phyloP scores from a whole-genome alignment of 2,329 filamentous ascomycete genomes.

The Aspergillus fischeri region DNA sequence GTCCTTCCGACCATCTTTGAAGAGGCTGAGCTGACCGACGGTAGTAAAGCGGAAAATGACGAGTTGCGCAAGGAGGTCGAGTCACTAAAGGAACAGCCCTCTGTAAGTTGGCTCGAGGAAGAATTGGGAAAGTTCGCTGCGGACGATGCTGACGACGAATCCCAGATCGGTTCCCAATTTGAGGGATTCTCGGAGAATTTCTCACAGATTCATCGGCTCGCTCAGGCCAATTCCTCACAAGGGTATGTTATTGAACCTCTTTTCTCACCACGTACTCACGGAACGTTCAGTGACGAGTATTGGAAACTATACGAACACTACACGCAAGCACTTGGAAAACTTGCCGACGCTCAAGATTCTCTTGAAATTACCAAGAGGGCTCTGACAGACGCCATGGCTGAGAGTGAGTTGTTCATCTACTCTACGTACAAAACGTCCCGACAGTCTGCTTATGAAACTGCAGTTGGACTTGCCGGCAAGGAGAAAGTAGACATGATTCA shows the following conservation, averaged over 20 bases:
- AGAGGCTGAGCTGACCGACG: conserved; percentile 15
- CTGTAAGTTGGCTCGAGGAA: conserved; percentile 11
- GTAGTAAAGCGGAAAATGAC: conserved; percentile 40
- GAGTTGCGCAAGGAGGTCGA: conserved; percentile 36
- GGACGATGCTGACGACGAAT: conserved; percentile 6
- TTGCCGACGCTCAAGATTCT: conserved; percentile 36
- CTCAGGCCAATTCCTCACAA: conserved; percentile 33
- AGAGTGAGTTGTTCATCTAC: conserved; percentile 26
- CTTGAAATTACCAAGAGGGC: conserved; percentile 33
- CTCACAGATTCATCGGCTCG: conserved; percentile 27
- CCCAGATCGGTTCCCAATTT: conserved; percentile 24
- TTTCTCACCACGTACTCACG: conserved; percentile 12
- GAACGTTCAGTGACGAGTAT: conserved; percentile 33
- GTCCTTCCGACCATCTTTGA: conserved; percentile 9
- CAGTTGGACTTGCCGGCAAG: conserved; percentile 33
- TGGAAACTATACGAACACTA: conserved; percentile 41
- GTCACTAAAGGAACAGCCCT: conserved; percentile 24
- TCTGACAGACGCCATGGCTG: conserved; percentile 33
- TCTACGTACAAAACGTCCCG: background rate
- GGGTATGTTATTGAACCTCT: conserved; percentile 22
- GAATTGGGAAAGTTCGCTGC: background rate
- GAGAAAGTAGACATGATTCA: conserved; percentile 38
- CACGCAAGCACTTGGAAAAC: conserved; percentile 31
- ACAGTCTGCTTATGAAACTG: conserved; percentile 16
- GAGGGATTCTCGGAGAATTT: conserved; percentile 34